A percentile compares a stretch with the other conserved stretches of the same genome.
Conservation (phyloP, 805 yeast genomes). For the Zygotorulaspora chibaensis region DNA sequence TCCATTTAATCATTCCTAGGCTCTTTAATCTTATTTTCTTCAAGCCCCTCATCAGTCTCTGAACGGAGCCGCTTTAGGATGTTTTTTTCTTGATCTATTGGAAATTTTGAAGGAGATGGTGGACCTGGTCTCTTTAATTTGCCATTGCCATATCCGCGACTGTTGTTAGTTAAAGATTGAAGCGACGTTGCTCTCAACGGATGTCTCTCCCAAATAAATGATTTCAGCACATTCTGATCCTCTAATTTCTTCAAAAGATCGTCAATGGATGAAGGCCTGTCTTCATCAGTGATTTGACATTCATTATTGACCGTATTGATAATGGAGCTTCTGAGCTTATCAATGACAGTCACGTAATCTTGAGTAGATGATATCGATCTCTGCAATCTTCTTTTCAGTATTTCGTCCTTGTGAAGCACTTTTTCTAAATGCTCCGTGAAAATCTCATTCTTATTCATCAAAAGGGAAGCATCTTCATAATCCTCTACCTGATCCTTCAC, state of each 20-base stretch:
- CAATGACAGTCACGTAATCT: slow-evolving; percentile 7
- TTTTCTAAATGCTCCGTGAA: slow-evolving; percentile 20
- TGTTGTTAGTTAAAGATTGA: slow-evolving; percentile 4
- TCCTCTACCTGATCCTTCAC: slow-evolving; percentile 19
- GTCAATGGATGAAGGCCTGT: slow-evolving; percentile 1
- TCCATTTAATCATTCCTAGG: slow-evolving; percentile 7
- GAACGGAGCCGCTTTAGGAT: slow-evolving; percentile 8
- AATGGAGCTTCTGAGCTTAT: slow-evolving; percentile 9
- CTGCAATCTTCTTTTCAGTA: slow-evolving; percentile 11
- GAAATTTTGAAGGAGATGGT: slow-evolving; percentile 10
- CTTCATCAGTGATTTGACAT: neutral
- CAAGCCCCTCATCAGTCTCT: slow-evolving; percentile 8
- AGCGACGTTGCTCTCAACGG: slow-evolving; percentile 10
- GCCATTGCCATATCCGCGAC: slow-evolving; percentile 4
- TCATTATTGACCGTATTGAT: slow-evolving; percentile 3
- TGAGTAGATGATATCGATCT: slow-evolving; percentile 9
- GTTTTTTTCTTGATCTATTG: neutral
- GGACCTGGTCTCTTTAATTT: slow-evolving; percentile 2
- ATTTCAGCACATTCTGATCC: slow-evolving; percentile 1
- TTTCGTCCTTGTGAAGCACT: slow-evolving; percentile 17
- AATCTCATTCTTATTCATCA: slow-evolving; percentile 10
- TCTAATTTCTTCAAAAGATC: slow-evolving; percentile 6
- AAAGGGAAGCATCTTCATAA: slow-evolving; percentile 13
- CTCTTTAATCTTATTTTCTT: slow-evolving; percentile 9
- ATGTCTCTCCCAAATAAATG: slow-evolving; percentile 3